Base-by-base conservation (phyloP, 768 basidiomycete species). In the Collybia nuda region DNA sequence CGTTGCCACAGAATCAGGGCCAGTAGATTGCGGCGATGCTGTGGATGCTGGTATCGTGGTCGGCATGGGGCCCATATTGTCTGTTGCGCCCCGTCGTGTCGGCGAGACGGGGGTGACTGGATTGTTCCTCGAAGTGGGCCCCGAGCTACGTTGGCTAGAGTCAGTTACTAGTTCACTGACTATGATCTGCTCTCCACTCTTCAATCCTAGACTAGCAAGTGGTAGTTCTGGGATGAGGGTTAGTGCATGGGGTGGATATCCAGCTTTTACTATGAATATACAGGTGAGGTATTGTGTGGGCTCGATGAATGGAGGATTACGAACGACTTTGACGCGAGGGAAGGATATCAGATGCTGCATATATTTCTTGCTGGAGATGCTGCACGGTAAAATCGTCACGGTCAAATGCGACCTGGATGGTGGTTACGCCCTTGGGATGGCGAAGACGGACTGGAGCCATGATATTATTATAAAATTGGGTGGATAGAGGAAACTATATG, bases 121-220 rank as follows among this genome's bases (percentile, higher is more conserved):
- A 35, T 17, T 23, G n/a, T 40, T 12, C 21, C 46, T 48, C 52
- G 54, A 6, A 18, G 52, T 51, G 15, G 61, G 36, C 32, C 56
- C 51, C 35, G 67, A 44, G 8, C 64, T 58, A 3, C 62, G 56
- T 44, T 54, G 43, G 43, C 48, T 19, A n/a, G n/a, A n/a, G 39
- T 56, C 58, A 32, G 66, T 52, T n/a, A n/a, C n/a, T 18, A 60
- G 58, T 55, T 76, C 75, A 44, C 75, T 84, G 40, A 97, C 89
- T 59, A 96, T 88, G 53, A 98, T 76, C 69, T 93, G 92, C 47
- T 98, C 96, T 2, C 93, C 91, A 14, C 73, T 64, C 50, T 79
- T 76, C 24, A 98, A 75, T 12, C 89, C 90, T 23, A 98, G 78
- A 29, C 87, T 86, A 0, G 86, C 77, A 29, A 96, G 55, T 0